Base-by-base conservation (phyloP, 805 yeast genomes). In the Candida pini region DNA sequence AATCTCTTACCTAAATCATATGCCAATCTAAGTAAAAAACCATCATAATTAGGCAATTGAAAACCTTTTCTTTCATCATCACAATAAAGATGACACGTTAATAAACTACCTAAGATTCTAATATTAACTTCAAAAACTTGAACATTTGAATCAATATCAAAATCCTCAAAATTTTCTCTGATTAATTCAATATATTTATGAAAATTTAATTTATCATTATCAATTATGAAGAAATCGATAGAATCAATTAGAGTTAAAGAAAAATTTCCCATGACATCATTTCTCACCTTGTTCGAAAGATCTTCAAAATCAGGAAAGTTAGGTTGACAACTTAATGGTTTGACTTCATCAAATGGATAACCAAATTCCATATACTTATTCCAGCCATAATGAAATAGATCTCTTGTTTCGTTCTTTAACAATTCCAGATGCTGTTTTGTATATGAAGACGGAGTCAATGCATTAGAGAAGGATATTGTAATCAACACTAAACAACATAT, bases 111-210 rank as follows among this genome's bases (percentile, higher is more conserved):
- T 18, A 89, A 52, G 2, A 85, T 73, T 26, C 97, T 61, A 13
- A 90, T 89, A 5, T 87, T 76, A 3, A 84, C 71, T 56, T 89
- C 97, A 56, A 89, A 89, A 1, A 89, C 94, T 51, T 89, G 97
- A 0, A 89, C 81, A 2, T 79, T 75, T 8, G 87, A 70, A 40
- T 85, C 76, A 26, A 75, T 67, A 26, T 75, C 68, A 51, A 86
- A 86, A 31, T 63, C 51, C 8, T 64, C 56, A 26, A 62, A 60
- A 4, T 36, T 45, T 2, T 56, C 49, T 9, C 55, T 55, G 8
- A 76, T 61, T 16, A 70, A 49, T 1, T 56, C 51, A 6, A 74
- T 64, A 25, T 71, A 63, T 16, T 68, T 47, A 6, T 61, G 63
- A 43, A 89, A 78, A 26, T 66, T 67, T 12, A 65, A 69, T 50